Conservation (phyloP, 805 yeast genomes). For the Saturnispora silvae region DNA sequence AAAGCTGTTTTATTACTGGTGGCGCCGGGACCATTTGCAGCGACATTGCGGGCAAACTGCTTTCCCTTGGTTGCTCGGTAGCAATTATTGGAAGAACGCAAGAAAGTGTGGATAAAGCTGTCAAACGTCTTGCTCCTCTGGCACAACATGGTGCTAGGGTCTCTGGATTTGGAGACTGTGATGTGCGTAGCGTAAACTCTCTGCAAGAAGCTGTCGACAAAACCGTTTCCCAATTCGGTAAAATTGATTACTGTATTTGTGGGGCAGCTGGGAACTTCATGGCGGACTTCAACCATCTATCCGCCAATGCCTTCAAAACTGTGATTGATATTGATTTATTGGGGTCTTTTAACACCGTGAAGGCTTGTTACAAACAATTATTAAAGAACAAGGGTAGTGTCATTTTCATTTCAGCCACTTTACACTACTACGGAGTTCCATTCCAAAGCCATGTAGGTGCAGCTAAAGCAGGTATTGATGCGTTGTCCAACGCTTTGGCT, state of each 20-base stretch:
- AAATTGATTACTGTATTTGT: constrained; percentile 78
- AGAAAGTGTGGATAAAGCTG: constrained; percentile 56
- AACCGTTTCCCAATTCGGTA: constrained; percentile 61
- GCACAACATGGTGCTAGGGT: constrained; percentile 34
- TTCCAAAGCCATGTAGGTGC: constrained; percentile 88
- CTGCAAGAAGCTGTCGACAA: constrained; percentile 50
- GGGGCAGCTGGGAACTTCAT: constrained; percentile 96
- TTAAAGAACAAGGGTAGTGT: constrained; percentile 58
- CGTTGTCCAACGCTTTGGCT: constrained; percentile 71
- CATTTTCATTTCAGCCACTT: constrained; percentile 76
- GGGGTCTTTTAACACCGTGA: constrained; percentile 83
- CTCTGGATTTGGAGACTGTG: constrained; percentile 60
- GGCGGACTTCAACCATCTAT: constrained; percentile 65
- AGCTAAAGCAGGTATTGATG: constrained; percentile 93
- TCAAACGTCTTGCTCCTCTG: constrained; percentile 57
- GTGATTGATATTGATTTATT: constrained; percentile 79
- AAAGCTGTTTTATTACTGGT: constrained; percentile 87
- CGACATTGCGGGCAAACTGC: constrained; percentile 79
- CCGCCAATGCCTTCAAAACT: constrained; percentile 79
- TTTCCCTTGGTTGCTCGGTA: constrained; percentile 76
- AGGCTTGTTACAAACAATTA: constrained; percentile 65
- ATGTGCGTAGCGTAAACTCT: constrained; percentile 63
- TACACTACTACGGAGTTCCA: constrained; percentile 84
- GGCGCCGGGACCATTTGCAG: constrained; percentile 96
- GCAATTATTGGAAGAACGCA: constrained; percentile 73